These are phyloP conservation scores for Aspergillus transmontanensis DNA, from an alignment of 2,329 filamentous ascomycete genomes.

Conservation along the genomic window DNA sequence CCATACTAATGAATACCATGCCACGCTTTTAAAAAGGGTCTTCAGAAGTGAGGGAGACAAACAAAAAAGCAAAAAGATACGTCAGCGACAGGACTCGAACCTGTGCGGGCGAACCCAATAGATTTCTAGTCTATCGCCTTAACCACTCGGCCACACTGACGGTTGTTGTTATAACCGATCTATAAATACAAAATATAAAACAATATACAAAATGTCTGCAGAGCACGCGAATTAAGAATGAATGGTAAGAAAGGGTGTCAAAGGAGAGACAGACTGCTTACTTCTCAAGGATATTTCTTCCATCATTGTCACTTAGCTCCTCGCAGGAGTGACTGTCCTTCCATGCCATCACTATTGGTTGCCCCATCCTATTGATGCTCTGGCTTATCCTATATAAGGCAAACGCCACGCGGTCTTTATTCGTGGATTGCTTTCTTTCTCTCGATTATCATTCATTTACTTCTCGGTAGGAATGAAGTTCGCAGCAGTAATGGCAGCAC, in stretches of 20 bases:
- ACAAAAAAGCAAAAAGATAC: background rate
- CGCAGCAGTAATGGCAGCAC: background rate
- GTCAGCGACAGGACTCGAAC: background rate
- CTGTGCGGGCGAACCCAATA: background rate
- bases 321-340: background rate
- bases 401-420: background rate
- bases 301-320: no score
- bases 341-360: background rate
- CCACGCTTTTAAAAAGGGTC: background rate
- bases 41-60: background rate
- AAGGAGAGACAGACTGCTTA: background rate
- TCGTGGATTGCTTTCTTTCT: background rate
- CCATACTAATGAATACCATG: background rate
- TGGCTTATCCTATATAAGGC: background rate
- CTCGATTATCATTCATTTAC: no score
- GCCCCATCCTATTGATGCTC: background rate
- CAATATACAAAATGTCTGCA: background rate
- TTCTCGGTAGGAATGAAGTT: no score
- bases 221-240: background rate
- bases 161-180: accelerated
- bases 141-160: background rate
- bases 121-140: background rate
- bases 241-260: background rate
- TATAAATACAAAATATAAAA: accelerated
- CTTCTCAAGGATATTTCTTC: no score